Evolutionary conservation across 2,329 filamentous ascomycete genomes (phyloP), one percentile per base, ranked within the genome.

Genomic region (Dothideomycetes sp.): DNA sequence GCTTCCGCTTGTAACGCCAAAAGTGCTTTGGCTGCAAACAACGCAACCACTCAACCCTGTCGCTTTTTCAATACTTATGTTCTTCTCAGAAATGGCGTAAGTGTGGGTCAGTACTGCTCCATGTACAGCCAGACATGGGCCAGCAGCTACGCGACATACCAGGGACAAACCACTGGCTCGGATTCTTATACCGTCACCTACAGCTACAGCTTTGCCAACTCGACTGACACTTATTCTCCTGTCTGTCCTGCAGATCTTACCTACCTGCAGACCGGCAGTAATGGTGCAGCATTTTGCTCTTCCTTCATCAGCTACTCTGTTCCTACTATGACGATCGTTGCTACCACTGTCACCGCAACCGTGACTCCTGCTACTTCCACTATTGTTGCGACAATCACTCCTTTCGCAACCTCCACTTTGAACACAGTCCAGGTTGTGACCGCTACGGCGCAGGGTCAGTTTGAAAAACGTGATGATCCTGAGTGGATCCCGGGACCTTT

Each of bases 41-140:
- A 42, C 17, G 38, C 36, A 19, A 39, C 48, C 4, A 40, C 31
- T 33, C 12, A 19, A 18, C 12, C 38, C 44, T 47, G 45, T 37
- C 43, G 45, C 22, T 49, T 50, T 45, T 49, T 50, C 42, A 47
- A 47, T 31, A 47, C 45, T 7, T 47, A 47, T 36, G 43, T 47
- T 22, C 19, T 45, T 14, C 42, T 43, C 16, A 29, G 42, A 12
- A 37, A 37, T 34, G 33, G 33, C 34, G 39, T 36, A 16, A 33
- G 32, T 18, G 36, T 40, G 9, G 47, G 48, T 14, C 53, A 58
- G 37, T 53, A 54, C 46, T 57, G 55, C 44, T 38, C 49, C 14
- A 43, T 51, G 42, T 51, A 51, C 37, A 46, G 31, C 14, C 41
- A 50, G 32, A 38, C 42, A 15, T 50, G 47, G 47, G 37, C 38